These are phyloP conservation scores for Teunomyces panamensis DNA, from an alignment of 805 yeast species.

Conservation along the genomic window DNA sequence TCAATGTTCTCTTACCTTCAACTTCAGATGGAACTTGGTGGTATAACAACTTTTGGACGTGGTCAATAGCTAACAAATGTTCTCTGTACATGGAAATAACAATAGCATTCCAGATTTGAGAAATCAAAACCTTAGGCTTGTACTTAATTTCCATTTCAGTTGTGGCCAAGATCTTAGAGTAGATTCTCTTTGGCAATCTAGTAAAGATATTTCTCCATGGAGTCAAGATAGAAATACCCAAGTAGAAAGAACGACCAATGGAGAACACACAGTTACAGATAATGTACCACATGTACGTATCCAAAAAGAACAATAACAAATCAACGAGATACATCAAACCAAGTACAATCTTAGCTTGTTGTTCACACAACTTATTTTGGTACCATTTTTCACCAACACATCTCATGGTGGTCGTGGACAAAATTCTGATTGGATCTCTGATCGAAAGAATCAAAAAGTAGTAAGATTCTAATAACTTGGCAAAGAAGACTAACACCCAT, in stretches of 20 bases:
- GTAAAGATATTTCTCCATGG: slow-evolving; percentile 99
- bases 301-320: slow-evolving; percentile 93
- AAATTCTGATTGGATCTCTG: slow-evolving; percentile 91
- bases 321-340: slow-evolving; percentile 94
- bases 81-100: slow-evolving; percentile 99
- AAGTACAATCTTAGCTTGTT: slow-evolving; percentile 84
- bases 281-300: slow-evolving; percentile 99
- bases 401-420: slow-evolving; percentile 84
- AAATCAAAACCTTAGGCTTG: slow-evolving; percentile 95
- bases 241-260: slow-evolving; percentile 95
- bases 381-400: slow-evolving; percentile 96
- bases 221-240: slow-evolving; percentile 97
- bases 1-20: slow-evolving; percentile 96
- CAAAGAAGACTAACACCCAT: slow-evolving; percentile 87
- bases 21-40: slow-evolving; percentile 98
- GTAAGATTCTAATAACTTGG: slow-evolving; percentile 88
- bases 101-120: slow-evolving; percentile 99
- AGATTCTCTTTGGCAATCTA: slow-evolving; percentile 97
- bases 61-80: slow-evolving; percentile 96
- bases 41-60: slow-evolving; percentile 93
- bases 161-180: slow-evolving; percentile 95
- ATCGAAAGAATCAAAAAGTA: slow-evolving; percentile 84
- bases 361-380: slow-evolving; percentile 68
- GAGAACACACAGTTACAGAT: slow-evolving; percentile 92
- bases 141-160: slow-evolving; percentile 99